Percentiles rank a stretch among this genome's conserved stretches.
Conservation (phyloP, 305 asterid genomes). For the Fraxinus paxiana region DNA sequence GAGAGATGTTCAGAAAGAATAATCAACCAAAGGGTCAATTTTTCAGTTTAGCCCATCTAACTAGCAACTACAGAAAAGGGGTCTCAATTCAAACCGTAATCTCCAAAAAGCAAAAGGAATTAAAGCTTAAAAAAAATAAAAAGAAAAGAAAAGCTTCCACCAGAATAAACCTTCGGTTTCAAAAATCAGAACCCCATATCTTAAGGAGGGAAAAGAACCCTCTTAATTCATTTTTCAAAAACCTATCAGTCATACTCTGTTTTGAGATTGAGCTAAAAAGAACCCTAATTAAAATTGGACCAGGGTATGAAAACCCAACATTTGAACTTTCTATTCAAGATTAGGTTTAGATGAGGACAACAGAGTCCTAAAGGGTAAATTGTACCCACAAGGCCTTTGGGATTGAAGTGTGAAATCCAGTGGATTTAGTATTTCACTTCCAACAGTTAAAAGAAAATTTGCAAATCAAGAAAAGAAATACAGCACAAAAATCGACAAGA, state of each 20-base stretch:
- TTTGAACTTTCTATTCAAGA: conserved; percentile 35
- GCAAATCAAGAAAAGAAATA: not conserved
- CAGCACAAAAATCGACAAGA: conserved; percentile 3
- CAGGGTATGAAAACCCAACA: conserved; percentile 58
- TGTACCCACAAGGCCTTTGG: not conserved
- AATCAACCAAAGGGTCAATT: too few species aligned
- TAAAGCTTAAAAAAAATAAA: too few species aligned
- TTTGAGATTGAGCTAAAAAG: conserved; percentile 30
- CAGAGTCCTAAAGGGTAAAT: conserved; percentile 8
- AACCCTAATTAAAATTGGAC: conserved; percentile 19
- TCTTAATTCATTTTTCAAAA: not conserved
- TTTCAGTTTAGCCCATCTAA: too few species aligned
- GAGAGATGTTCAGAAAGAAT: conserved; percentile 26
- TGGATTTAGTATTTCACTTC: not conserved
- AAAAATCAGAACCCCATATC: conserved; percentile 39
- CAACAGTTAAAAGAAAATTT: not conserved
- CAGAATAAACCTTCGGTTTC: conserved; percentile 69
- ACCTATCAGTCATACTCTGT: conserved; percentile 39
- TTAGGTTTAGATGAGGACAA: conserved; percentile 22
- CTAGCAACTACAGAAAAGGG: too few species aligned
- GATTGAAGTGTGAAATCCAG: not conserved
- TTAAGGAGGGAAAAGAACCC: conserved; percentile 47
- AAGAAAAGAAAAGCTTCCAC: conserved; percentile 61
- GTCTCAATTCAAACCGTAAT: conserved; percentile 48
- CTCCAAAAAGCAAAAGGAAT: conserved; percentile 62